Conservation (phyloP, 31 red algal species). For the Endocladia muricata region DNA sequence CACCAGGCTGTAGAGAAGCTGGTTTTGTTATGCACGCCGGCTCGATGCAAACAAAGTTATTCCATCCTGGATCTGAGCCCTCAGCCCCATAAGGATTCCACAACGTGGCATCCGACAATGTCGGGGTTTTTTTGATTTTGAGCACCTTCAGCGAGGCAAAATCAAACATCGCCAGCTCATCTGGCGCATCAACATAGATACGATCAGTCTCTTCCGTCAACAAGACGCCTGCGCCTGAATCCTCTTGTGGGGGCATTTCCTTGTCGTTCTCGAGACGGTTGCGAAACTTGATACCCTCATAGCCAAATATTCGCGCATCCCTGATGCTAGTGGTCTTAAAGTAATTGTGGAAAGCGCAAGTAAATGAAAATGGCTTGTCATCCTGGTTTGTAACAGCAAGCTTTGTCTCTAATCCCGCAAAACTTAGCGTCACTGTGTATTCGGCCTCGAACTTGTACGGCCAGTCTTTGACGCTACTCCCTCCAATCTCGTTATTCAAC, state of each 20-base stretch:
- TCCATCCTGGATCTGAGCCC: constrained; percentile 93
- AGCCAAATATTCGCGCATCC: constrained; percentile 85
- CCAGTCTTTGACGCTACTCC: constrained; percentile 46
- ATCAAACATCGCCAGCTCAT: constrained; percentile 96
- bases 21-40: constrained; percentile 83
- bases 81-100: constrained; percentile 96
- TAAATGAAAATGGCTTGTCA: constrained; percentile 73
- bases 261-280: constrained; percentile 73
- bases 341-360: constrained; percentile 97
- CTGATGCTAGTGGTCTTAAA: constrained; percentile 64
- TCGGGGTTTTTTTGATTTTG: constrained; percentile 87
- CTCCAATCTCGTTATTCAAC: constrained; percentile 35
- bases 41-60: constrained; percentile 94
- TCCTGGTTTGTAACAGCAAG: constrained; percentile 84
- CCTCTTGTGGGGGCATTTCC: constrained; percentile 52
- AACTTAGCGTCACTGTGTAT: constrained; percentile 87
- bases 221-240: constrained; percentile 61
- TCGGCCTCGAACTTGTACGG: constrained; percentile 80
- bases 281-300: constrained; percentile 57
- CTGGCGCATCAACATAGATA: constrained; percentile 79
- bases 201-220: constrained; percentile 79
- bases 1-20: constrained; percentile 73
- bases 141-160: constrained; percentile 83
- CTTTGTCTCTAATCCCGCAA: constrained; percentile 74
- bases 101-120: constrained; percentile 82